Evolutionary conservation across 2,329 filamentous ascomycete genomes (phyloP).

Genomic region (Lecanicillium sp.): DNA sequence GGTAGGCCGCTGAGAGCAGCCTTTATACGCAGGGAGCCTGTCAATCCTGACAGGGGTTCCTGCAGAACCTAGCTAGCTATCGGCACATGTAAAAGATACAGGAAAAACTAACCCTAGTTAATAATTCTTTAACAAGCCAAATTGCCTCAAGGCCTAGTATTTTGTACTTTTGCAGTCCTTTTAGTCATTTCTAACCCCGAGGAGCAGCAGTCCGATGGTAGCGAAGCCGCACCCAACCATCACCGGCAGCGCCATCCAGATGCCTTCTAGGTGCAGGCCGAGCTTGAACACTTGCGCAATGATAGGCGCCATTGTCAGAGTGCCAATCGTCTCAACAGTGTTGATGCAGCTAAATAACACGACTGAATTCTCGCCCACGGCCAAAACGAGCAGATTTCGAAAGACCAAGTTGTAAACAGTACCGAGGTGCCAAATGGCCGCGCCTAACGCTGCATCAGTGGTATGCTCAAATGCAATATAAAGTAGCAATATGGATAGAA

Average conservation of each 20-base stretch:
- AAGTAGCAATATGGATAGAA: too few relatives aligned
- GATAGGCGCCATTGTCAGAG: neutral
- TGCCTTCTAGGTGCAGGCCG: neutral
- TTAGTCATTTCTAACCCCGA: neutral
- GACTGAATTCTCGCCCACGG: conserved; percentile 1
- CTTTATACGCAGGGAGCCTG: too few relatives aligned
- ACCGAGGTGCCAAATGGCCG: neutral
- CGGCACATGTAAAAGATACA: too few relatives aligned
- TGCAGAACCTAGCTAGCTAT: too few relatives aligned
- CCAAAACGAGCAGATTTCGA: neutral
- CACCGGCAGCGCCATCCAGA: conserved; percentile 1
- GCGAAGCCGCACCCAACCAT: neutral
- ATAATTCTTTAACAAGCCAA: too few relatives aligned
- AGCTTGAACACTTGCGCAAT: conserved; percentile 2
- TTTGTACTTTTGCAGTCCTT: too few relatives aligned
- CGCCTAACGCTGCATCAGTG: too few relatives aligned
- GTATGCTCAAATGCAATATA: too few relatives aligned
- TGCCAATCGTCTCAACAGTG: conserved; percentile 1
- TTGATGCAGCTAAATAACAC: conserved; percentile 1
- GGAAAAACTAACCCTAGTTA: too few relatives aligned
- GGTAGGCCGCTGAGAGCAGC: too few relatives aligned
- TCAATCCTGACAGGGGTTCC: too few relatives aligned
- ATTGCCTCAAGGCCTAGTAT: too few relatives aligned
- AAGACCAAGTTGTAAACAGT: neutral
- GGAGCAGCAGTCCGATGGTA: neutral